A percentile compares a stretch with the other conserved stretches of the same genome.
Evolutionary conservation across 768 basidiomycete genomes (phyloP).

Genomic region (Panaeolus papilionaceus): DNA sequence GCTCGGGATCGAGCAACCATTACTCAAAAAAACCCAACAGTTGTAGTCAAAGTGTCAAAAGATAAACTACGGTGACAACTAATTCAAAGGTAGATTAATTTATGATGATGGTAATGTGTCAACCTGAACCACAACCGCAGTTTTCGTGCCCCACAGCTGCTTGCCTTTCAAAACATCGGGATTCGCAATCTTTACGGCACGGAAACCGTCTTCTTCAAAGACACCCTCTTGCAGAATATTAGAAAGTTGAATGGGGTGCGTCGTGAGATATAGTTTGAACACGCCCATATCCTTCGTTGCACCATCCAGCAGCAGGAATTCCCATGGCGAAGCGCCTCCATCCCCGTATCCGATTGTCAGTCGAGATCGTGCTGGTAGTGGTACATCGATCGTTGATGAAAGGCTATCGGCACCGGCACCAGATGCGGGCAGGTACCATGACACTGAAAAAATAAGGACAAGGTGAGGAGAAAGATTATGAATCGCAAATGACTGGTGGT

Average conservation of each 20-base stretch:
- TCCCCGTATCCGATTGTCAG: conserved; percentile 49
- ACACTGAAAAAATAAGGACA: conserved; percentile 23
- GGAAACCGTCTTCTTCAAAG: conserved; percentile 27
- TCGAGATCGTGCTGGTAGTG: conserved; percentile 32
- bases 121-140: conserved; percentile 3
- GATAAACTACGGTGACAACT: not conserved
- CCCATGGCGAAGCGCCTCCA: conserved; percentile 38
- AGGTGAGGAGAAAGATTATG: not conserved
- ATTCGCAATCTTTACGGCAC: conserved; percentile 1
- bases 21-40: too few relatives aligned
- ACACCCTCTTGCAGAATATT: conserved; percentile 41
- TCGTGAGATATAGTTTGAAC: conserved; percentile 50
- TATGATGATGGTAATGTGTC: not conserved
- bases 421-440: conserved; percentile 36
- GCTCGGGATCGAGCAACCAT: not conserved
- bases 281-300: conserved; percentile 46
- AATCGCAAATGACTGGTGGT: not conserved
- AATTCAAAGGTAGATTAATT: too few relatives aligned
- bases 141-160: conserved; percentile 1
- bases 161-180: conserved; percentile 3
- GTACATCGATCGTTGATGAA: conserved; percentile 30
- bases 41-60: not conserved
- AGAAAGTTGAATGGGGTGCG: conserved; percentile 39
- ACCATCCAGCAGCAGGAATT: conserved; percentile 36
- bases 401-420: conserved; percentile 32